Evolutionary conservation across 805 yeast genomes (phyloP).

Genomic region (Jamesozyma jinghongensis): DNA sequence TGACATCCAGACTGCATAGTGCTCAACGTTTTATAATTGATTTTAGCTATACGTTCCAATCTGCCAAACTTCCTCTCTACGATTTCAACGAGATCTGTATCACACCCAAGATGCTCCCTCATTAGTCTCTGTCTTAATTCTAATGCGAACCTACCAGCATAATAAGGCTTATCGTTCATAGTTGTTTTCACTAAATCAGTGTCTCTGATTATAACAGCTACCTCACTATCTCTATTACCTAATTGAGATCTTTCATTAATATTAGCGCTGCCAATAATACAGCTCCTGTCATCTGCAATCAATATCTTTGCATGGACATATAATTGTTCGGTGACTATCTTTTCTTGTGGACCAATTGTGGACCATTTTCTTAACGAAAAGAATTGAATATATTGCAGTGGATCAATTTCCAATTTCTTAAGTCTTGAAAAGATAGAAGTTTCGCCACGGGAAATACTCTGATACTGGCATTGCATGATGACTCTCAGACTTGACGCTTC

Average conservation of each 20-base stretch:
- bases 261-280: constrained; percentile 95
- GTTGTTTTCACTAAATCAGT: constrained; percentile 52
- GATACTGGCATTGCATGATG: constrained; percentile 92
- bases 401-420: constrained; percentile 69
- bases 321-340: constrained; percentile 78
- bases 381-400: constrained; percentile 86
- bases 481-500: constrained; percentile 94
- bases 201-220: constrained; percentile 83
- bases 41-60: constrained; percentile 30
- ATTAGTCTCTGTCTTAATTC: constrained; percentile 80
- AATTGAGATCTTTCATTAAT: constrained; percentile 94
- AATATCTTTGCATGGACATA: constrained; percentile 89
- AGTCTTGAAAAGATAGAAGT: constrained; percentile 80
- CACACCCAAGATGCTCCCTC: constrained; percentile 96
- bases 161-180: constrained; percentile 77
- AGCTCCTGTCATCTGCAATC: constrained; percentile 88
- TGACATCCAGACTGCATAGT: constrained; percentile 3
- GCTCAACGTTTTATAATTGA: constrained; percentile 21
- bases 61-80: constrained; percentile 63
- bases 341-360: constrained; percentile 64
- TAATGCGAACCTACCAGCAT: constrained; percentile 83
- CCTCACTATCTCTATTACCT: constrained; percentile 90
- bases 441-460: constrained; percentile 85
- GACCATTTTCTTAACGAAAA: constrained; percentile 95
- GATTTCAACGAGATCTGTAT: constrained; percentile 74